These are phyloP conservation scores for Aspergillaceae sp. DNA, from an alignment of 2,329 filamentous ascomycete species.

Conservation along the genomic window DNA sequence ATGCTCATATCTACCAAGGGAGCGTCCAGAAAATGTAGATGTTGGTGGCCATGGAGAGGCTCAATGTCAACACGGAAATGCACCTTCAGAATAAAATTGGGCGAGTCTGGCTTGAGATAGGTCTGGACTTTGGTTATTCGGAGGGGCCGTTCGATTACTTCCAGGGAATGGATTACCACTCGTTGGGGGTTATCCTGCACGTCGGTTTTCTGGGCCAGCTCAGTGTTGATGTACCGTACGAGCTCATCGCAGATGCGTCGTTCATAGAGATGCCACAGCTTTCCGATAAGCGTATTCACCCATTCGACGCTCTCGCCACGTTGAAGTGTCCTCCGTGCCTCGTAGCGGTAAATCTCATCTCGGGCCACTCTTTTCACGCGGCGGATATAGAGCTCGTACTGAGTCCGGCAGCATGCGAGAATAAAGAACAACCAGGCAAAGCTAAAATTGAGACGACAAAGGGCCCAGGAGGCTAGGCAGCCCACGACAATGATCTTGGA, in stretches of 20 bases:
- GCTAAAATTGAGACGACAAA: conserved; percentile 7
- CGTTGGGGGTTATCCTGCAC: conserved; percentile 1
- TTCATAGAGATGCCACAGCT: conserved; percentile 11
- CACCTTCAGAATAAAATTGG: conserved; percentile 9
- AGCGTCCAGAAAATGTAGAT: conserved; percentile 3
- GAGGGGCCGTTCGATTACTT: conserved; percentile 7
- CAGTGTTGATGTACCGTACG: conserved; percentile 8
- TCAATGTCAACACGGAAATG: conserved; percentile 6
- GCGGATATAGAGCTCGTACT: conserved; percentile 5
- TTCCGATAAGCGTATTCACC: conserved; percentile 6
- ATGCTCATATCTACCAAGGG: conserved; percentile 9
- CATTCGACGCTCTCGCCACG: conserved; percentile 9
- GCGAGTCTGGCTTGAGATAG: conserved; percentile 3
- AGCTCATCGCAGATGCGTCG: conserved; percentile 5
- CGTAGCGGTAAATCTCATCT: conserved; percentile 8
- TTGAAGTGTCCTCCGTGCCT: conserved; percentile 4
- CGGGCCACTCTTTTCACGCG: conserved; percentile 8
- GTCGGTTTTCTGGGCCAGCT: conserved; percentile 4
- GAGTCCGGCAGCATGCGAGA: conserved; percentile 9
- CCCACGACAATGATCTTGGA: conserved; percentile 10
- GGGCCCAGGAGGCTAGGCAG: conserved; percentile 8
- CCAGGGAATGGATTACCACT: conserved; percentile 9
- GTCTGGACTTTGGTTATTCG: conserved; percentile 5
- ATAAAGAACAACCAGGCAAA: conserved; percentile 7
- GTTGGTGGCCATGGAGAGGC: conserved; percentile 1